Conservation (phyloP, 768 basidiomycete genomes). For the Boletus bicolor region DNA sequence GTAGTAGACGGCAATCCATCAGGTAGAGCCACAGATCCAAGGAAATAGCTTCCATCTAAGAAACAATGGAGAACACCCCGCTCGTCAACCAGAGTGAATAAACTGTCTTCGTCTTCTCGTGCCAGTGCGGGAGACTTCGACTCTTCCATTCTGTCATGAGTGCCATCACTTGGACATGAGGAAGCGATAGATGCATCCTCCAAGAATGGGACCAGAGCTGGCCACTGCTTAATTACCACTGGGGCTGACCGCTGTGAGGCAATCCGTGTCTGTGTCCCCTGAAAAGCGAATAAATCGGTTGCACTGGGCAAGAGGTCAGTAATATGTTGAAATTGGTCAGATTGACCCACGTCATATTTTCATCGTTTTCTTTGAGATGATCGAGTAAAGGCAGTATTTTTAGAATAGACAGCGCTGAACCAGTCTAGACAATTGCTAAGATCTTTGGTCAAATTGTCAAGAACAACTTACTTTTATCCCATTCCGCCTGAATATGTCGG, state of each 20-base stretch:
- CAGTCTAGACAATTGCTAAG: conserved; percentile 49
- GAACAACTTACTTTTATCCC: conserved; percentile 52
- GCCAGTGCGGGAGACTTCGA: conserved; percentile 23
- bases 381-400: conserved; percentile 71
- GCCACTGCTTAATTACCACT: conserved; percentile 65
- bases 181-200: conserved; percentile 60
- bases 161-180: conserved; percentile 33
- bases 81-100: conserved; percentile 60
- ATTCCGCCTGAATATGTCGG: conserved; percentile 73
- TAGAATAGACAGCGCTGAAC: conserved; percentile 70
- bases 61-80: conserved; percentile 59
- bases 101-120: conserved; percentile 56
- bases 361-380: conserved; percentile 60
- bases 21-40: conserved; percentile 48
- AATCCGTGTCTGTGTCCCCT: conserved; percentile 57
- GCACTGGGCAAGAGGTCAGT: conserved; percentile 45
- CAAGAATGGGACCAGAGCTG: conserved; percentile 54
- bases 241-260: conserved; percentile 47
- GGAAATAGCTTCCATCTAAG: conserved; percentile 72
- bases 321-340: conserved; percentile 2
- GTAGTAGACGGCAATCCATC: conserved; percentile 32
- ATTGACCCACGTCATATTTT: conserved; percentile 57
- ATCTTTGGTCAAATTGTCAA: neutral
- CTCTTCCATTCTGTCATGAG: conserved; percentile 26
- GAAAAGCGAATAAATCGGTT: conserved; percentile 78